A percentile compares a stretch with the other conserved stretches of the same genome.
phyloP scores from a whole-genome alignment of 1,284 basidiomycete genomes.

The Rhodotorula sp. region DNA sequence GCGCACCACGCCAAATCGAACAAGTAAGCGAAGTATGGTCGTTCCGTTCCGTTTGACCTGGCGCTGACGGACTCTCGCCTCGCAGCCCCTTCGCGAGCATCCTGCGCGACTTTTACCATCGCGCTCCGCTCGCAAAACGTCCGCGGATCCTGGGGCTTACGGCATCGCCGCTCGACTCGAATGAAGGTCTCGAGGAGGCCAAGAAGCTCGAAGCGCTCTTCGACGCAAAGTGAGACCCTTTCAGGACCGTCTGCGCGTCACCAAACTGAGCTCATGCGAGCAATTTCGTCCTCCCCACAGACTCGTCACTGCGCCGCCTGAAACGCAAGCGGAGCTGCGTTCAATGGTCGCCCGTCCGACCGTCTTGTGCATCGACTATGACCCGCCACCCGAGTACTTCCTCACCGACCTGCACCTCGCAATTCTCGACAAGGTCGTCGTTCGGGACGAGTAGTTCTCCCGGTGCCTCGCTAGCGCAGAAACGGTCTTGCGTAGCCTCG shows the following conservation, averaged over 20 bases:
- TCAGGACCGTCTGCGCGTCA: background rate
- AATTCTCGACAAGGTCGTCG: slow-evolving; percentile 1
- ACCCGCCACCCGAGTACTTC: slow-evolving; percentile 1
- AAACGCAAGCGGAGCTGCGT: slow-evolving; percentile 13
- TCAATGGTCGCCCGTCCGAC: slow-evolving; percentile 15
- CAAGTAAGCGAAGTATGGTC: slow-evolving; percentile 20
- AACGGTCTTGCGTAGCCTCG: background rate
- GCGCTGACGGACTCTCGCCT: background rate
- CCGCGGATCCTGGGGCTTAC: slow-evolving; percentile 38
- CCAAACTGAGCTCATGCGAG: too few relatives aligned
- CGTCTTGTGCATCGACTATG: slow-evolving; percentile 1
- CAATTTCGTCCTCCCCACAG: background rate
- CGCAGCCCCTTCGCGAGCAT: slow-evolving; percentile 19
- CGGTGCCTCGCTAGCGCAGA: background rate
- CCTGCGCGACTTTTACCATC: slow-evolving; percentile 24
- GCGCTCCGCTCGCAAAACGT: slow-evolving; percentile 1
- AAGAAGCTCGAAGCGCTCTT: slow-evolving; percentile 13
- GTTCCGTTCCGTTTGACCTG: too few relatives aligned
- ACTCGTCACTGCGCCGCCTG: slow-evolving; percentile 17
- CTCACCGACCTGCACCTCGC: background rate
- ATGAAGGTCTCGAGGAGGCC: slow-evolving; percentile 11
- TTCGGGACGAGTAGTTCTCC: slow-evolving; percentile 8
- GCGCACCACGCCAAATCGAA: slow-evolving; percentile 38
- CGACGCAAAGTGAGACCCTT: slow-evolving; percentile 9
- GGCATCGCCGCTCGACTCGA: slow-evolving; percentile 31